Evolutionary conservation across 148 eudicot species (phyloP), one percentile per base, ranked within the genome.

Genomic region (Rhododendron kiyosumense): DNA sequence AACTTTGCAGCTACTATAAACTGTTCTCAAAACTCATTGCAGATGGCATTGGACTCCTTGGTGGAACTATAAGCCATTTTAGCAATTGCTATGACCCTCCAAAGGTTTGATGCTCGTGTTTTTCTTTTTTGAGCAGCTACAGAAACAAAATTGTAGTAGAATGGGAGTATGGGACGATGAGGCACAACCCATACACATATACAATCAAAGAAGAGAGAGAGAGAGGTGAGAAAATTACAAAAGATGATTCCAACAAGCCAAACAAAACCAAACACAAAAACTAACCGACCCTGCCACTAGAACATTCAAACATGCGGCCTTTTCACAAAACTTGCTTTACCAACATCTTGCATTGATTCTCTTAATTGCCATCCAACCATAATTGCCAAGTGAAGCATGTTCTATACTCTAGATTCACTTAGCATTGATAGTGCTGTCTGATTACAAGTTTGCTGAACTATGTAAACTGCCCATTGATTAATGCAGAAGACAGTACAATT

Each of bases 11-110:
- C 1, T 74, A 85, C 34, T 26, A 14, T 65, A 18, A 65, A 6
- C 83, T 14, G 75, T 74, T 85, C 48, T 34, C 15, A 26, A 48
- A 83, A 86, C 87, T 65, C 82, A 65, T 92, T 91, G 89, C 94
- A 97, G 99, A 97, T 94, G 99, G 99, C 75, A 88, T 95, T 90
- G 99, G 99, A 86, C 98, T 97, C 87, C 94, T 97, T 82, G 97
- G 98, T 87, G 99, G 99, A 89, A 95, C 94, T 82, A 90, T 97
- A 82, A 90, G 92, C 88, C 90, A 97, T 89, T 97, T 95, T 89
- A 89, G 89, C 51, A 89, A 91, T 82, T 91, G 87, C 81, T 88
- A 89, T 85, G 93, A 93, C 84, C 95, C 98, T 84, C 99, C 99
- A 89, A 97, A 93, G 98, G 99, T 95, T 65, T 87, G 91, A 28